phyloP scores from a whole-genome alignment of 306 rosid genomes.

The Acacia crassicarpa region DNA sequence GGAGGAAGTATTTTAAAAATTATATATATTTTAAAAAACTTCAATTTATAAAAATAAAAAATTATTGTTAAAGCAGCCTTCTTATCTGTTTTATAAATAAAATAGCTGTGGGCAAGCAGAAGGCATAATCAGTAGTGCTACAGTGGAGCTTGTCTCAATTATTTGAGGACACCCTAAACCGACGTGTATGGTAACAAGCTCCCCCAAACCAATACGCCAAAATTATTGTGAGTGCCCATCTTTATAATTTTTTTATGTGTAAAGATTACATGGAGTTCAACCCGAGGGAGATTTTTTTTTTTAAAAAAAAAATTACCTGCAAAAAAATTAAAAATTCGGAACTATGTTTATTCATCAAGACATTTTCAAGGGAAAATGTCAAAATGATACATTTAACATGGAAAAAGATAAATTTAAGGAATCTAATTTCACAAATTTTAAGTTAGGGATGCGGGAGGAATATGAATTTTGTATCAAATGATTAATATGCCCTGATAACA shows the following conservation, averaged over 20 bases:
- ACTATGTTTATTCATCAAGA: too few relatives aligned
- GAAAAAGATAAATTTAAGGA: too few relatives aligned
- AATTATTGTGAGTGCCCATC: not conserved
- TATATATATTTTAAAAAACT: too few relatives aligned
- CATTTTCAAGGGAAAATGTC: too few relatives aligned
- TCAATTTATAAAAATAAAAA: not conserved
- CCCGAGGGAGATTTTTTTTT: not conserved
- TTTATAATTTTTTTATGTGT: not conserved
- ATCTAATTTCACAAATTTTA: too few relatives aligned
- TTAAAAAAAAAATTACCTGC: not conserved
- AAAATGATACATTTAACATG: too few relatives aligned
- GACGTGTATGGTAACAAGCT: not conserved
- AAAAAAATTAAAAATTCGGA: not conserved
- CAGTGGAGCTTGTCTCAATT: not conserved
- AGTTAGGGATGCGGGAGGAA: too few relatives aligned
- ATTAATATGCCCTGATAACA: too few relatives aligned
- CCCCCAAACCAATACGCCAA: conserved; percentile 17
- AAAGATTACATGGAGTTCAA: not conserved
- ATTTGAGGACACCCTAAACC: not conserved
- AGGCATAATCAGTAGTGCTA: not conserved
- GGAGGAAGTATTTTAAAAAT: too few relatives aligned
- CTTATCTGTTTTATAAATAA: not conserved
- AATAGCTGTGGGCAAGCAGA: not conserved
- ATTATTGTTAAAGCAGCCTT: not conserved
- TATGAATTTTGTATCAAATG: too few relatives aligned